Conservation (phyloP, 305 asterid species). For the Striga hermonthica region DNA sequence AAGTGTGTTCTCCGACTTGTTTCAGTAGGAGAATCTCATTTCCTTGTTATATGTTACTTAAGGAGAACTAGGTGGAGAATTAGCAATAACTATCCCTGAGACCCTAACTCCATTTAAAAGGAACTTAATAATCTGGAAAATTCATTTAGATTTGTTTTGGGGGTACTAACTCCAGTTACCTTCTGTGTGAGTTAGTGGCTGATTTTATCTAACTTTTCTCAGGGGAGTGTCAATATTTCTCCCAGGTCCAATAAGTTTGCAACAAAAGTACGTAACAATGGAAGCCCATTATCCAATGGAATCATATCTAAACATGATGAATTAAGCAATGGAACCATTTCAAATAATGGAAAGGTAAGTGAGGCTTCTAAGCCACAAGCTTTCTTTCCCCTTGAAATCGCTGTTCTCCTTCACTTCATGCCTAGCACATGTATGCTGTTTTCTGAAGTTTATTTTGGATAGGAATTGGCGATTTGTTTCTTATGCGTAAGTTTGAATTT, state of each 20-base stretch:
- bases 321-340: conserved; percentile 56
- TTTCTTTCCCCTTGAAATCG: conserved; percentile 26
- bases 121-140: conserved; percentile 8
- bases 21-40: conserved; percentile 26
- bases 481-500: background rate
- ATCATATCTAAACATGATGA: conserved; percentile 48
- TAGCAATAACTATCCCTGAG: conserved; percentile 19
- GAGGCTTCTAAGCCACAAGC: background rate
- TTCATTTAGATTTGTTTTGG: conserved; percentile 13
- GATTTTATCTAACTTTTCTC: conserved; percentile 34
- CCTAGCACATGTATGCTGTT: conserved; percentile 15
- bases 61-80: background rate
- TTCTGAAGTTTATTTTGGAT: conserved; percentile 19
- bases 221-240: conserved; percentile 79
- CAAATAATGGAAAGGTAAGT: conserved; percentile 62
- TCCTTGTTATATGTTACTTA: conserved; percentile 22
- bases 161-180: conserved; percentile 14
- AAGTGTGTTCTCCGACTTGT: conserved; percentile 11
- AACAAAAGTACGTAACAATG: conserved; percentile 45
- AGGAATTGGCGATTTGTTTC: conserved; percentile 20
- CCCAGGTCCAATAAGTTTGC: conserved; percentile 60
- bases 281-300: conserved; percentile 62
- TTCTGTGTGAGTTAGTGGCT: conserved; percentile 24
- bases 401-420: conserved; percentile 1
- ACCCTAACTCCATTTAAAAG: background rate